Base-by-base conservation (phyloP, 768 basidiomycete genomes). In the Rhodotorula babjevae region DNA sequence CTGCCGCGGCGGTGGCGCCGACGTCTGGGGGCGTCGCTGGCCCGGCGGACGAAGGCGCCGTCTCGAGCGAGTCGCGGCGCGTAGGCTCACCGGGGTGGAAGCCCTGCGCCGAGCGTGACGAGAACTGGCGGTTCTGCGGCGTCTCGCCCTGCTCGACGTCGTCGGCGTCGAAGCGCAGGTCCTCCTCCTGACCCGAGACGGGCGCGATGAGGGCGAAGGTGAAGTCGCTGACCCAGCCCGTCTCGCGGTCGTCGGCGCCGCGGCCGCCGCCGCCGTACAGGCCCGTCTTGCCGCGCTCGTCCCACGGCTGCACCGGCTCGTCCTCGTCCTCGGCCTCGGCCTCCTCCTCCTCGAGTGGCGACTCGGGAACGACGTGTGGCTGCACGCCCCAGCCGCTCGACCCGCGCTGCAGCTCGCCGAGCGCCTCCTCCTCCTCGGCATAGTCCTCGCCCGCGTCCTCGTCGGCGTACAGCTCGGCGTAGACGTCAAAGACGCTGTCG, bases 241-340 rank as follows among this genome's bases (percentile, higher is more conserved):
- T 75, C 56, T 75, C 74, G 36, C 61, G 55, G 36, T 75, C 70
- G 65, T 75, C 65, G 15, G 74, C 74, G 8, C 74, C 74, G 12
- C 69, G 55, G 16, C 74, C 74, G 25, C 74, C 74, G 15, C 74
- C 74, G 40, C 74, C 74, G 58, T 71, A 75, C 1, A 75, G 47
- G 11, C 74, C 74, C 42, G 47, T 71, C 46, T 44, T 61, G 33
- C 72, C 72, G 27, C 72, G 65, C 61, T 70, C 62, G 40, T 75
- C 74, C 53, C 73, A 74, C 3, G 73, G 68, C 52, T 71, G 16
- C 0, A 5, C 40, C 23, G 62, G n/a, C 36, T 61, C 61, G 15
- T n/a, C 14, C 31, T 46, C 31, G 25, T 60, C 31, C 40, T 36
- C 46, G 25, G 40, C 31, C 29, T 61, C 52, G 52, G 44, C n/a